phyloP scores from a whole-genome alignment of 2,329 filamentous ascomycete genomes.

The Penicillium sp. region DNA sequence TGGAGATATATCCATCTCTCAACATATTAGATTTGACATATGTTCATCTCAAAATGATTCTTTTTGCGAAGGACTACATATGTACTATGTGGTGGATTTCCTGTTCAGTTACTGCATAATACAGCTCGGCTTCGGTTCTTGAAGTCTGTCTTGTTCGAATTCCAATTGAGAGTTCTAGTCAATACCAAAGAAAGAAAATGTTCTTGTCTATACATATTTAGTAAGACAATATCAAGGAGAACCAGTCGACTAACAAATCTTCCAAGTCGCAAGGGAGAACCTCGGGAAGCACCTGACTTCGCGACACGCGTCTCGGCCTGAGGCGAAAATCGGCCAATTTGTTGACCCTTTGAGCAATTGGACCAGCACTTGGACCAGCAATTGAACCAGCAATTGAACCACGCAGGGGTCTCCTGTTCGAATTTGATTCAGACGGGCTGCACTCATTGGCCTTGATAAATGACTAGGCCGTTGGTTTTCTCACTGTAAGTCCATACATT shows the following conservation, averaged over 20 bases:
- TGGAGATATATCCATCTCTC: neutral
- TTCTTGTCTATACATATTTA: neutral
- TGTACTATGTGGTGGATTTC: too few relatives aligned
- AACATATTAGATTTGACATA: neutral
- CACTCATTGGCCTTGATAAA: neutral
- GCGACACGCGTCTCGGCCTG: constrained; percentile 31
- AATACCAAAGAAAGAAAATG: too few relatives aligned
- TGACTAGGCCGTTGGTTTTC: neutral
- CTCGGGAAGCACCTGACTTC: constrained; percentile 26
- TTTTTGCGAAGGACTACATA: too few relatives aligned
- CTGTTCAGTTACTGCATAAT: neutral
- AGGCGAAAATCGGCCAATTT: constrained; percentile 22
- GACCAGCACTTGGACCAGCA: neutral
- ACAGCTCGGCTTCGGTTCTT: neutral
- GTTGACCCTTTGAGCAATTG: constrained; percentile 4
- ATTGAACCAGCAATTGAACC: constrained; percentile 1
- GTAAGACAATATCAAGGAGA: neutral
- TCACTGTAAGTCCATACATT: neutral
- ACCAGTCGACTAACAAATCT: neutral
- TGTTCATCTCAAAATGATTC: neutral
- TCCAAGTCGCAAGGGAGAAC: neutral
- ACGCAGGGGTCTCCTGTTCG: neutral
- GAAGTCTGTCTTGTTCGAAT: neutral
- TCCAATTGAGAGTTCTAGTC: neutral
- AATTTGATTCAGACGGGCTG: neutral